These are phyloP conservation scores for Fusarium sp. DNA, from an alignment of 2,329 filamentous ascomycete species.

Conservation along the genomic window DNA sequence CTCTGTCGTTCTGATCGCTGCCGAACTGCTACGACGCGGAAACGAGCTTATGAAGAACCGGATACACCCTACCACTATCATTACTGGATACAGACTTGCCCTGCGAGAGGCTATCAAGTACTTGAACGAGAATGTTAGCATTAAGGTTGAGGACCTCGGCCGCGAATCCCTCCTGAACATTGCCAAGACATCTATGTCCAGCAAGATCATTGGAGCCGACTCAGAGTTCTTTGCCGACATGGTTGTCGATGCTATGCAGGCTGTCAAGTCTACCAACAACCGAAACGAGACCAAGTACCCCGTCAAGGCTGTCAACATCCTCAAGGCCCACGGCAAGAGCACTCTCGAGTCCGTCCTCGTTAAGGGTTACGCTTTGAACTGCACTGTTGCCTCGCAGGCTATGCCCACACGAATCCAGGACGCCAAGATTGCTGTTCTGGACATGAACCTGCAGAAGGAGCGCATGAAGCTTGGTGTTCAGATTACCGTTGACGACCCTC, in stretches of 20 bases:
- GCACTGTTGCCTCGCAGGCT: constrained; percentile 96
- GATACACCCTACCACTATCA: constrained; percentile 99
- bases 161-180: constrained; percentile 93
- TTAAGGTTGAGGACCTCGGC: constrained; percentile 91
- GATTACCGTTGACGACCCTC: constrained; percentile 96
- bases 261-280: constrained; percentile 93
- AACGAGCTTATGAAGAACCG: constrained; percentile 99
- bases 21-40: constrained; percentile 89
- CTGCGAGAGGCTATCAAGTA: constrained; percentile 97
- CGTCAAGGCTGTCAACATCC: constrained; percentile 98
- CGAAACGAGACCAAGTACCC: constrained; percentile 94
- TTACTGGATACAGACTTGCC: constrained; percentile 95
- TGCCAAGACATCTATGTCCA: constrained; percentile 98
- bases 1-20: constrained; percentile 95
- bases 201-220: constrained; percentile 97
- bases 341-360: constrained; percentile 87
- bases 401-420: constrained; percentile 94
- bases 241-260: constrained; percentile 93
- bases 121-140: constrained; percentile 98
- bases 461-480: constrained; percentile 99
- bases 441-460: constrained; percentile 99
- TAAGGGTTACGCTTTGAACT: constrained; percentile 98
- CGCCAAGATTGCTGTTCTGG: constrained; percentile 95
- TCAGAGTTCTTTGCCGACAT: constrained; percentile 97
- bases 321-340: constrained; percentile 98